Evolutionary conservation across 2,329 filamentous ascomycete species (phyloP).

Genomic region (Laburnicola sp.): DNA sequence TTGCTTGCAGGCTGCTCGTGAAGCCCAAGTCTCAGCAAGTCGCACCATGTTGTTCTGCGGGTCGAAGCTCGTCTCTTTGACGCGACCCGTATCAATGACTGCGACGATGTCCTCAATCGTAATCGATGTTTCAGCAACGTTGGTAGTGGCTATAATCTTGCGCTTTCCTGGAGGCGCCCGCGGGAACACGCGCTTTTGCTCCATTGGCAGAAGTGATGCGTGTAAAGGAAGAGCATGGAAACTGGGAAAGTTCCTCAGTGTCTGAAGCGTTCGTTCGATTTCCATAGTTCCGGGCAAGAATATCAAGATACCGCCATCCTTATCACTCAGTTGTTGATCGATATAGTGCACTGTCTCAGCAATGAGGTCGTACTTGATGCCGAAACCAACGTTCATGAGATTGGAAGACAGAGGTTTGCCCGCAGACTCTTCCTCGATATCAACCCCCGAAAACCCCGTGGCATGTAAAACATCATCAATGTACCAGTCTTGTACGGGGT

Average conservation of each 20-base stretch:
- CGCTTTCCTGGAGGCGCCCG: constrained; percentile 75
- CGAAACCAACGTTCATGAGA: constrained; percentile 60
- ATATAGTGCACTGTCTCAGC: constrained; percentile 79
- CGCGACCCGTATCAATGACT: constrained; percentile 91
- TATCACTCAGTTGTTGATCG: constrained; percentile 71
- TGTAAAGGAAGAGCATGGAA: constrained; percentile 86
- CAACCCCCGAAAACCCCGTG: constrained; percentile 68
- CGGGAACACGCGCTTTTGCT: constrained; percentile 86
- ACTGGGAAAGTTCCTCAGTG: constrained; percentile 65
- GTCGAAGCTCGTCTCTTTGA: constrained; percentile 96
- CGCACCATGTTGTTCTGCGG: constrained; percentile 90
- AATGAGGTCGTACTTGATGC: constrained; percentile 90
- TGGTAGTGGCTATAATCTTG: constrained; percentile 93
- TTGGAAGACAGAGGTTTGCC: constrained; percentile 49
- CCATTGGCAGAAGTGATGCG: constrained; percentile 83
- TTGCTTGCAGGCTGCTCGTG: constrained; percentile 90
- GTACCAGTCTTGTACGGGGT: constrained; percentile 86
- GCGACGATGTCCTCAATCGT: constrained; percentile 97
- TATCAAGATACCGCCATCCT: constrained; percentile 87
- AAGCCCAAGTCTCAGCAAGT: constrained; percentile 94
- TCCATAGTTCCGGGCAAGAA: constrained; percentile 92
- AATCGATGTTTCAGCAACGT: constrained; percentile 97
- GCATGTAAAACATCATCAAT: constrained; percentile 83
- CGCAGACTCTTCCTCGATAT: constrained; percentile 55
- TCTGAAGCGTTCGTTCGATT: constrained; percentile 78